Conservation (phyloP, 1,284 basidiomycete genomes). For the Apiotrichum mycotoxinovorans region DNA sequence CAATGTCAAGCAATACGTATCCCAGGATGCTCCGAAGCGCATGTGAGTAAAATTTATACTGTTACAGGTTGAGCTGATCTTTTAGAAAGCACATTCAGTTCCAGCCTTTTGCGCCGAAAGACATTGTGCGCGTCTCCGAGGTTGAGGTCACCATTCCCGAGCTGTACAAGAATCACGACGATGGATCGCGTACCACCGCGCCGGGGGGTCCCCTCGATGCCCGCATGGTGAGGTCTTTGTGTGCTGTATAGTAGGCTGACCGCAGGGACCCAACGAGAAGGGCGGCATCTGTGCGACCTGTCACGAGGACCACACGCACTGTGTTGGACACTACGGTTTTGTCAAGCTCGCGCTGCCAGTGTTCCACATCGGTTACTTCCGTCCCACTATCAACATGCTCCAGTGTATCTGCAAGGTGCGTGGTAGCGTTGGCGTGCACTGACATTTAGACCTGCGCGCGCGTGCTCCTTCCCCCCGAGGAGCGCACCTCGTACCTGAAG, state of each 20-base stretch:
- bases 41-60: slow-evolving; percentile 61
- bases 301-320: slow-evolving; percentile 85
- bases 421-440: not conserved
- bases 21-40: slow-evolving; percentile 82
- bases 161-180: slow-evolving; percentile 64
- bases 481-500: slow-evolving; percentile 78
- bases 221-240: slow-evolving; percentile 60
- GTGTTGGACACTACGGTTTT: slow-evolving; percentile 96
- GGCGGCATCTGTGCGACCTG: slow-evolving; percentile 90
- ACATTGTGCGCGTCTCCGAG: slow-evolving; percentile 88
- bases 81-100: slow-evolving; percentile 89
- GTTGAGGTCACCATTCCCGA: slow-evolving; percentile 90
- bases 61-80: not conserved
- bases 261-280: slow-evolving; percentile 92
- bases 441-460: slow-evolving; percentile 79
- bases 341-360: slow-evolving; percentile 94
- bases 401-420: slow-evolving; percentile 92
- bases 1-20: slow-evolving; percentile 70
- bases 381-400: slow-evolving; percentile 86
- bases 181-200: slow-evolving; percentile 62
- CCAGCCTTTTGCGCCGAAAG: slow-evolving; percentile 83
- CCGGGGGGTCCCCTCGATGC: slow-evolving; percentile 86
- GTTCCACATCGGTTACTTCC: slow-evolving; percentile 98
- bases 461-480: slow-evolving; percentile 84
- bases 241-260: slow-evolving; percentile 2